phyloP scores from a whole-genome alignment of 768 basidiomycete species.

The Leccinum boreale region DNA sequence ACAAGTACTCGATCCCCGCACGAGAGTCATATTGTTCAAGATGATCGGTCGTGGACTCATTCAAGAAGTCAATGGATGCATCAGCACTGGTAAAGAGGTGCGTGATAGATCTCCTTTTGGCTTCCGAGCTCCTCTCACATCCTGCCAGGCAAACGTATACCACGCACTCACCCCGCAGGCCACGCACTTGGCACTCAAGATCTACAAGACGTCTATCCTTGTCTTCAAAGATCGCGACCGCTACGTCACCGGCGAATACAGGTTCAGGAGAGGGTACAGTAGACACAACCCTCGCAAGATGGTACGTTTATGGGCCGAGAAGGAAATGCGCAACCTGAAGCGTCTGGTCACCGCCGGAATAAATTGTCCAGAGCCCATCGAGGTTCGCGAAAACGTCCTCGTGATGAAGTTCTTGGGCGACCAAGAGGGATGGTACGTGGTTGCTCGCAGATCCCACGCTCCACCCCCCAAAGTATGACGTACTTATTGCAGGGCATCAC shows the following conservation, averaged over 20 bases:
- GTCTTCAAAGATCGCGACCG: constrained; percentile 97
- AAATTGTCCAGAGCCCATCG: constrained; percentile 82
- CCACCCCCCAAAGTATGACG: constrained; percentile 1
- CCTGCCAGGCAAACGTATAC: constrained; percentile 90
- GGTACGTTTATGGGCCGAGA: constrained; percentile 98
- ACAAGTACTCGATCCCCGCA: constrained; percentile 96
- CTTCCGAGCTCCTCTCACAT: constrained; percentile 1
- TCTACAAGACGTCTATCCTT: constrained; percentile 98
- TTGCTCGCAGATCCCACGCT: constrained; percentile 2
- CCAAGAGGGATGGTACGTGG: constrained; percentile 70
- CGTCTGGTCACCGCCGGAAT: constrained; percentile 82
- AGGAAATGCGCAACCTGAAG: constrained; percentile 95
- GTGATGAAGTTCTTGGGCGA: constrained; percentile 93
- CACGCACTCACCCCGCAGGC: constrained; percentile 64
- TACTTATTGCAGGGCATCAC: constrained; percentile 69
- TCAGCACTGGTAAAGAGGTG: constrained; percentile 98
- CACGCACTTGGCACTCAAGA: constrained; percentile 85
- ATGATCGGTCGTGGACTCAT: constrained; percentile 91
- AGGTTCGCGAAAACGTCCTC: constrained; percentile 94
- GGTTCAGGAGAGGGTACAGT: constrained; percentile 89
- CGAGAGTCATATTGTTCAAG: constrained; percentile 89
- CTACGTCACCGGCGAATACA: constrained; percentile 93
- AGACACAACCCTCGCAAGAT: constrained; percentile 95
- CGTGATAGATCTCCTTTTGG: constrained; percentile 9
- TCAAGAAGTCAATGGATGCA: constrained; percentile 90